Base-by-base conservation (phyloP, 2,329 filamentous ascomycete genomes). In the Chalaropsis thielavioides region DNA sequence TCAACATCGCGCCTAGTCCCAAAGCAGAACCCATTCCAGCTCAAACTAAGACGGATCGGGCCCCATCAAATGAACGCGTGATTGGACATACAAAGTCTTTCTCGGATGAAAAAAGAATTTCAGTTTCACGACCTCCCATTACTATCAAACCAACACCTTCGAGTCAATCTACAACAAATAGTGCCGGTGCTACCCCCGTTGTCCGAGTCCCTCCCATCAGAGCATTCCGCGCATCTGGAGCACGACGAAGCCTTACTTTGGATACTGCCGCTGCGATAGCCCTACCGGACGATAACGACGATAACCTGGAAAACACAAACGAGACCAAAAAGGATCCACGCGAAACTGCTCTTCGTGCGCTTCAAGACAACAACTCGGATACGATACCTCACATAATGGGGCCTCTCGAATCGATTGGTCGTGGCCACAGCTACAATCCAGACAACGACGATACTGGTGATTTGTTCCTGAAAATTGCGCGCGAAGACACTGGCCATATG, bases 401-500 rank as follows among this genome's bases (percentile, higher is more conserved):
- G 19, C 62, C 62, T 7, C 24, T 41, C 11, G 44, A 44, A 15
- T 61, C 41, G 17, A 38, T 7, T 40, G 41, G n/a, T n/a, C 54
- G 43, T 61, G 35, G 46, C 22, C 11, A 76, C 41, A 69, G 69
- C 19, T 63, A 35, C 44, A n/a, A 35, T 69, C 10, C 71, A 80
- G 62, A 74, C 73, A 51, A 58, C 31, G 82, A 84, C 64, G 82
- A 83, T 68, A 81, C 77, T 2, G 80, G 80, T 46, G 82, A 85
- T 68, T 74, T 84, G 49, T 85, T 84, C 68, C 77, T 85, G 67
- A 79, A 76, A 64, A 84, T 85, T 67, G 82, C 82, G 13, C 76
- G 79, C 11, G 81, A 84, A 66, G 81, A 83, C 68, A 69, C 77
- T 15, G 70, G 72, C 17, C 76, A 74, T 60, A 77, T 75, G 62